Percentiles rank a stretch among this genome's conserved stretches.
Evolutionary conservation across 371 early-diverging fungal genomes (phyloP).

Genomic region (Smittium culicis): DNA sequence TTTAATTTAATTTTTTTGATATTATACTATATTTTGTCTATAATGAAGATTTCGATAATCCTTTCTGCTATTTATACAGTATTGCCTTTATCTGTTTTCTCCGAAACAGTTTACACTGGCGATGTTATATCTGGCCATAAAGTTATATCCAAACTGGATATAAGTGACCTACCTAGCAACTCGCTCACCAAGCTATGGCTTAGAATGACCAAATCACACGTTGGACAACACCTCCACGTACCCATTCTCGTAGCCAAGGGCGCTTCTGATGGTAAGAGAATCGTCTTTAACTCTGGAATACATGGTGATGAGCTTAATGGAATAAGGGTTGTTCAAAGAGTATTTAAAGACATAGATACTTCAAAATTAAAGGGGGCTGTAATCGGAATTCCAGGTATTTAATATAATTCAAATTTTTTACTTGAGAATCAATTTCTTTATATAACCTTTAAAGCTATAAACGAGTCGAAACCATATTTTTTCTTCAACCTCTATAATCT

Average conservation of each 20-base stretch:
- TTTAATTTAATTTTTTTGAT: too few relatives aligned
- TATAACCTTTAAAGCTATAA: not conserved
- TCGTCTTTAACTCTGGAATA: not conserved
- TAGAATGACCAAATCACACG: not conserved
- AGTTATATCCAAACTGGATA: slow-evolving; percentile 2
- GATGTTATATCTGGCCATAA: not conserved
- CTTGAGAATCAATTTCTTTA: not conserved
- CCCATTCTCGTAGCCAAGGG: slow-evolving; percentile 7
- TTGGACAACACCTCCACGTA: not conserved
- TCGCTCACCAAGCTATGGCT: not conserved
- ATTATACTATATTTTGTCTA: too few relatives aligned
- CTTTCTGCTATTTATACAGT: not conserved
- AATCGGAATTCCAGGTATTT: not conserved
- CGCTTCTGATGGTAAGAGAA: not conserved
- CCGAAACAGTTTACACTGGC: slow-evolving; percentile 6
- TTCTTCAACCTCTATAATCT: not conserved
- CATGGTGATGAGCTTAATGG: slow-evolving; percentile 8
- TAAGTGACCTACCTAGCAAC: not conserved
- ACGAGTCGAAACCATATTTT: not conserved
- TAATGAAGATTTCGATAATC: too few relatives aligned
- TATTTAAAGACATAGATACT: slow-evolving; percentile 5
- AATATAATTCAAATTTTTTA: not conserved
- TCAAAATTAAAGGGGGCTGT: not conserved
- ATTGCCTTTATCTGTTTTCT: not conserved
- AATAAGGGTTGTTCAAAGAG: slow-evolving; percentile 3